Base-by-base conservation (phyloP, 2,329 filamentous ascomycete species). In the Xylariaceae sp. region DNA sequence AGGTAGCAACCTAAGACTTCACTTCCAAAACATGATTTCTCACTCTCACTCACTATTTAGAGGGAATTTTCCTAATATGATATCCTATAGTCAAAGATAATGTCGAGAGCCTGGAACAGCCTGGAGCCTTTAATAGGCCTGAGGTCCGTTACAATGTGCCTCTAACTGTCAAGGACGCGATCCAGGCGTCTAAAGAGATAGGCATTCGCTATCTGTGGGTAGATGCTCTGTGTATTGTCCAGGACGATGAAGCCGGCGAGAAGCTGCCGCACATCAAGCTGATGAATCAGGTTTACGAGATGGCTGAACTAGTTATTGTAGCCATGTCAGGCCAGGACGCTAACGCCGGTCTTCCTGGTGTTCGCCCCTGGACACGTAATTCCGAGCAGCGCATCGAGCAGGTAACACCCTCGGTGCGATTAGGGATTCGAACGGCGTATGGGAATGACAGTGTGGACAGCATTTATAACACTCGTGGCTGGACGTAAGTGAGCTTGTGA, bases 231-330 rank as follows among this genome's bases (percentile, higher is more conserved):
- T 56, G 53, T 11, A 56, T 56, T 26, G 34, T 56, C 5, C 53
- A 56, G 24, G 53, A 56, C n/a, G 53, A 56, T 11, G 45, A 34
- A 6, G 40, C 19, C 9, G 40, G 37, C 11, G 53, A 39, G 21
- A 55, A 55, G 24, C 39, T 55, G 14, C 45, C 45, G 14, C 53
- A 55, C 24, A 55, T 55, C 53, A 50, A 55, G 39, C 37, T 49
- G 24, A 55, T 55, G 53, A 55, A 55, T n/a, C 45, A 39, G 8
- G 45, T 55, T 21, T 55, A 55, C 23, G 53, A 55, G 39, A 55
- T 39, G 11, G 53, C 53, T 1, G 53, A 55, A 19, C 17, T 55
- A 1, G 53, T 55, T 17, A 44, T 55, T 3, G 53, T 50, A 4
- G 53, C 53, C 12, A 50, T 44, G 37, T 55, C 53, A 3, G 14